Evolutionary conservation across 495 filamentous ascomycete genomes (phyloP), one percentile per base, ranked within the genome.

Genomic region (Jackrogersella multiformis): DNA sequence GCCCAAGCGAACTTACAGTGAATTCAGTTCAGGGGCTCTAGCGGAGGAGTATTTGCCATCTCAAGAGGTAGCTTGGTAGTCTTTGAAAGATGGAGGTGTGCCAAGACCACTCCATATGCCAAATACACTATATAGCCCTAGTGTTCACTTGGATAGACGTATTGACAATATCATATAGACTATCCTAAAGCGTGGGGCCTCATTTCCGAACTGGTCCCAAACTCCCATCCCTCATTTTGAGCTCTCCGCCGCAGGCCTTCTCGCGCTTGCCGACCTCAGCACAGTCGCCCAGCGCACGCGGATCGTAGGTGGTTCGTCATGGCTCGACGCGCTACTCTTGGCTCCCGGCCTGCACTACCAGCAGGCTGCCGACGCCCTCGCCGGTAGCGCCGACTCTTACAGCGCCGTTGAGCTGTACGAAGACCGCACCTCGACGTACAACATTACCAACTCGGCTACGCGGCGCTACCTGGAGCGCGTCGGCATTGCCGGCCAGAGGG

Each of bases 291-390:
- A 83, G 30, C 79, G 86, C 18, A 89, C 86, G 3, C 81, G 79
- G 13, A 76, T 87, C 24, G 82, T 80, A 2, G 86, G 87, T 42
- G 81, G 78, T 1, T 77, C 83, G 0, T 77, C 76, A 4, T 80
- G 80, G 68, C 70, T 86, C 0, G 87, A 89, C 70, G 73, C 72
- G 16, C 73, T 89, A 4, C 70, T 88, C 21, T 77, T 89, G 0
- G 85, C 82, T 13, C 87, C 87, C 0, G 86, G 86, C 2, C 66
- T 89, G 41, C 87, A 89, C 76, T 81, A 81, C 49, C 85, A 89
- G 63, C 87, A 89, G 65, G 70, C 77, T 4, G 86, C 84, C n/a
- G 82, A 82, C 12, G 75, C 77, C 23, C 68, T 87, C 35, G 65
- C 56, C 21, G 69, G 70, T 6, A 41, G 70, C 30, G 51, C 66